A percentile compares a stretch with the other conserved stretches of the same genome.
These are phyloP conservation scores for Phytophthora pistaciae DNA, from an alignment of 352 stramenopile species.

Conservation along the genomic window DNA sequence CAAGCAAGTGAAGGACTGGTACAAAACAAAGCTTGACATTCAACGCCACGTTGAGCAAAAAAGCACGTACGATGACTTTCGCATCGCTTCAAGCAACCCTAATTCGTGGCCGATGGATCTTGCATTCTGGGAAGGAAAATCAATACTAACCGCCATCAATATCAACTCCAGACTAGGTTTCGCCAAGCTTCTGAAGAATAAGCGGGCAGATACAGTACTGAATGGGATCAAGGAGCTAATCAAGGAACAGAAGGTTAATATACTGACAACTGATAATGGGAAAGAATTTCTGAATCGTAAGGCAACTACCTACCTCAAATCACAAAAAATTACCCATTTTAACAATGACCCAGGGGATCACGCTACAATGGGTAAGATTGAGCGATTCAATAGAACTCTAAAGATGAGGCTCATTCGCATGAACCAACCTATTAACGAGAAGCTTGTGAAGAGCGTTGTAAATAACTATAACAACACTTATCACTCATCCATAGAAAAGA, in stretches of 20 bases:
- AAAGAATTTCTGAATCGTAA: neutral
- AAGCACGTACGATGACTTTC: neutral
- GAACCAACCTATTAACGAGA: neutral
- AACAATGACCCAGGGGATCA: neutral
- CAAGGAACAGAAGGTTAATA: neutral
- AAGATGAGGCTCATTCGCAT: neutral
- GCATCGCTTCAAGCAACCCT: neutral
- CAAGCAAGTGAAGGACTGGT: neutral
- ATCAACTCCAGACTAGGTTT: neutral
- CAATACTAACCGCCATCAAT: neutral
- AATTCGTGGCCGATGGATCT: neutral
- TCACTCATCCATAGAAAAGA: neutral
- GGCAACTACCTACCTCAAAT: neutral
- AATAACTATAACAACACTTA: neutral
- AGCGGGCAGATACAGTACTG: neutral
- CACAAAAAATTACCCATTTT: neutral
- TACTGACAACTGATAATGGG: neutral
- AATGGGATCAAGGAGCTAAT: neutral
- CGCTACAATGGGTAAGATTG: neutral
- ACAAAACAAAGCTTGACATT: neutral
- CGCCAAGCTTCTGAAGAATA: neutral
- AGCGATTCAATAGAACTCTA: neutral
- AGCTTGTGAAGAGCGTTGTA: neutral
- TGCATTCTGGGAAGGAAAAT: neutral
- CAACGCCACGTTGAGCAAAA: neutral